These are phyloP conservation scores for Calonectria pseudoturangicola DNA, from an alignment of 2,329 filamentous ascomycete genomes.

Conservation along the genomic window DNA sequence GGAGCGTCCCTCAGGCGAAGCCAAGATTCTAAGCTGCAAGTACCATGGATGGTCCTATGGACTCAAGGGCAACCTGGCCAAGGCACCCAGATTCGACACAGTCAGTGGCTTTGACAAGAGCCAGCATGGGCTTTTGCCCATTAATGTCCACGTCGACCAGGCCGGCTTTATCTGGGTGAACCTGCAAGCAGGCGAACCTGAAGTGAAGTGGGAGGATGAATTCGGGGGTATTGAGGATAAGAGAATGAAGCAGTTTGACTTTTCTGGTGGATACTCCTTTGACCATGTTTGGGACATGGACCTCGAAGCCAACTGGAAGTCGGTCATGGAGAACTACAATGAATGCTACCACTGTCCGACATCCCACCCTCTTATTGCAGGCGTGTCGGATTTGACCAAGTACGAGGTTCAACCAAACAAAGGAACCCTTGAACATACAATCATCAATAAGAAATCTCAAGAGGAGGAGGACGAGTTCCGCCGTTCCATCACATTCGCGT, in stretches of 20 bases:
- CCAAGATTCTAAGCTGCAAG: constrained; percentile 73
- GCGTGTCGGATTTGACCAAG: constrained; percentile 71
- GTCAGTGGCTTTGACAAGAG: constrained; percentile 72
- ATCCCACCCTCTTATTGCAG: constrained; percentile 73
- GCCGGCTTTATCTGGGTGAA: constrained; percentile 77
- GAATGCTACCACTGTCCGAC: constrained; percentile 78
- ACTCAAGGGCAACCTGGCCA: constrained; percentile 73
- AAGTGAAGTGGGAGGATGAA: constrained; percentile 70
- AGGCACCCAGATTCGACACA: constrained; percentile 75
- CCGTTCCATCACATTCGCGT: constrained; percentile 67
- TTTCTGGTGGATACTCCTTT: constrained; percentile 69
- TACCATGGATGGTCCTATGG: constrained; percentile 80
- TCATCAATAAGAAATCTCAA: constrained; percentile 65
- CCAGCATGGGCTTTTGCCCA: constrained; percentile 72
- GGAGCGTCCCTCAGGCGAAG: constrained; percentile 67
- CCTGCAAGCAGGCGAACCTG: constrained; percentile 67
- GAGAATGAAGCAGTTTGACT: constrained; percentile 66
- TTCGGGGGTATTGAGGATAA: constrained; percentile 68
- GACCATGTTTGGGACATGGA: constrained; percentile 75
- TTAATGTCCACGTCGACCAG: constrained; percentile 70
- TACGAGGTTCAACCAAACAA: constrained; percentile 70
- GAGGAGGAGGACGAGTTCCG: constrained; percentile 66
- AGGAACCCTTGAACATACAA: constrained; percentile 67
- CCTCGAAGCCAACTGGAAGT: constrained; percentile 75
- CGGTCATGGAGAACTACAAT: constrained; percentile 77